These are phyloP conservation scores for Fusarium vanettenii DNA, from an alignment of 2,329 filamentous ascomycete genomes.

Conservation along the genomic window DNA sequence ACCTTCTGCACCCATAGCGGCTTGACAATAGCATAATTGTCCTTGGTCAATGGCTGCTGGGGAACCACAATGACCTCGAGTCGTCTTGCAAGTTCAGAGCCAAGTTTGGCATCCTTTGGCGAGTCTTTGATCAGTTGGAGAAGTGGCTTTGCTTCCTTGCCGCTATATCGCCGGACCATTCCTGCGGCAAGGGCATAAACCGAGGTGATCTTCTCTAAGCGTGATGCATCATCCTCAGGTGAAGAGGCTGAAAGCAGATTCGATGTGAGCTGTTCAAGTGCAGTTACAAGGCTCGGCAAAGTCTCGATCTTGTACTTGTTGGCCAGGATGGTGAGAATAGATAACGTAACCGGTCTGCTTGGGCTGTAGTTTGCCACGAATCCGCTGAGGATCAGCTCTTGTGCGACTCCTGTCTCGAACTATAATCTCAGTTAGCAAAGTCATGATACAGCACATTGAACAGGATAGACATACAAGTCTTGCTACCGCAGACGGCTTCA, in stretches of 20 bases:
- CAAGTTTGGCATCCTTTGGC: slow-evolving; percentile 48
- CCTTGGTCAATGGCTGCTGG: slow-evolving; percentile 52
- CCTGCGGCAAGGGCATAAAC: slow-evolving; percentile 53
- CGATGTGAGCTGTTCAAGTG: slow-evolving; percentile 42
- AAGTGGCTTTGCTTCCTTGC: slow-evolving; percentile 48
- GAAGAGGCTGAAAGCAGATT: slow-evolving; percentile 30
- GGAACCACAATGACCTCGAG: slow-evolving; percentile 57
- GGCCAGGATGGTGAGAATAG: slow-evolving; percentile 55
- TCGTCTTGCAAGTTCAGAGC: slow-evolving; percentile 54
- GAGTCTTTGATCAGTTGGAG: slow-evolving; percentile 52
- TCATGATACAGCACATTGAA: slow-evolving; percentile 13
- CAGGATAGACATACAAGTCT: slow-evolving; percentile 46
- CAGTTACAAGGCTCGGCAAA: slow-evolving; percentile 39
- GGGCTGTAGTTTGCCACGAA: slow-evolving; percentile 28
- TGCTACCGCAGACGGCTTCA: slow-evolving; percentile 49
- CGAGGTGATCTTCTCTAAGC: slow-evolving; percentile 45
- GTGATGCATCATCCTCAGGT: slow-evolving; percentile 15
- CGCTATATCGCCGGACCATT: slow-evolving; percentile 52
- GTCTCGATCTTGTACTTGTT: slow-evolving; percentile 59
- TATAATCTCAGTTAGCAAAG: slow-evolving; percentile 31
- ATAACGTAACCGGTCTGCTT: slow-evolving; percentile 45
- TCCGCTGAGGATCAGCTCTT: slow-evolving; percentile 49
- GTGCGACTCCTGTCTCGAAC: slow-evolving; percentile 52
- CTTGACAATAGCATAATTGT: slow-evolving; percentile 57
- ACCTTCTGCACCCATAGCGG: slow-evolving; percentile 62